Conservation (phyloP, 805 yeast genomes). For the Candida manassasensis region DNA sequence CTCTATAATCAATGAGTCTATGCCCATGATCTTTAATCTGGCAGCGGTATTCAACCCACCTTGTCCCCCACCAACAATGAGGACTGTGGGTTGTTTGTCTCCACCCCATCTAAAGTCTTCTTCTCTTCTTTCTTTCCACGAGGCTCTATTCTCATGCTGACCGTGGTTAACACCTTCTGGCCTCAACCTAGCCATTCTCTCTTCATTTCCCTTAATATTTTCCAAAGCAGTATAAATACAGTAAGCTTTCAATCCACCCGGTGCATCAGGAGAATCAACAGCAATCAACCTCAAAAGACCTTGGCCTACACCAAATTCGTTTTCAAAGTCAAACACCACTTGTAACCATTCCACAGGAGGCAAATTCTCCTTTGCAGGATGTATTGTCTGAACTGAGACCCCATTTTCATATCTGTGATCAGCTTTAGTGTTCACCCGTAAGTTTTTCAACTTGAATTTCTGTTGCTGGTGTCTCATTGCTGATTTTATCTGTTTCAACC, state of each 20-base stretch:
- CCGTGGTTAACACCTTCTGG: conserved; percentile 37
- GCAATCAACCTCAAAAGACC: conserved; percentile 28
- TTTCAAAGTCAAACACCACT: conserved; percentile 23
- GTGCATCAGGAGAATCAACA: conserved; percentile 13
- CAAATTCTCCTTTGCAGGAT: conserved; percentile 18
- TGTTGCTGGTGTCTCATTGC: conserved; percentile 11
- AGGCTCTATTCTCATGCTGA: conserved; percentile 30
- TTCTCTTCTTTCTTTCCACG: conserved; percentile 35
- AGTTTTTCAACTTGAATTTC: conserved; percentile 18
- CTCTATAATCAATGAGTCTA: conserved; percentile 36
- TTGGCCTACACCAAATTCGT: conserved; percentile 28
- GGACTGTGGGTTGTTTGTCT: conserved; percentile 35
- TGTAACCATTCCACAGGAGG: conserved; percentile 34
- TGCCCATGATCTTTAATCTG: conserved; percentile 37
- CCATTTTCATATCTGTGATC: conserved; percentile 27
- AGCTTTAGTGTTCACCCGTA: conserved; percentile 24
- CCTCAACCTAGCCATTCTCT: conserved; percentile 24
- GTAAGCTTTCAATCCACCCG: conserved; percentile 27
- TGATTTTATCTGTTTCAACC: conserved; percentile 21
- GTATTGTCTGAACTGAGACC: conserved; percentile 20
- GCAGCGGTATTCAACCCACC: conserved; percentile 42
- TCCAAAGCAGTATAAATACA: conserved; percentile 31
- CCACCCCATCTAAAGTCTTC: conserved; percentile 25
- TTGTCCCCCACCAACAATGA: conserved; percentile 47
- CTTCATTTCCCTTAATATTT: conserved; percentile 27